phyloP scores from a whole-genome alignment of 1,284 basidiomycete species.

The Boletus smithii region DNA sequence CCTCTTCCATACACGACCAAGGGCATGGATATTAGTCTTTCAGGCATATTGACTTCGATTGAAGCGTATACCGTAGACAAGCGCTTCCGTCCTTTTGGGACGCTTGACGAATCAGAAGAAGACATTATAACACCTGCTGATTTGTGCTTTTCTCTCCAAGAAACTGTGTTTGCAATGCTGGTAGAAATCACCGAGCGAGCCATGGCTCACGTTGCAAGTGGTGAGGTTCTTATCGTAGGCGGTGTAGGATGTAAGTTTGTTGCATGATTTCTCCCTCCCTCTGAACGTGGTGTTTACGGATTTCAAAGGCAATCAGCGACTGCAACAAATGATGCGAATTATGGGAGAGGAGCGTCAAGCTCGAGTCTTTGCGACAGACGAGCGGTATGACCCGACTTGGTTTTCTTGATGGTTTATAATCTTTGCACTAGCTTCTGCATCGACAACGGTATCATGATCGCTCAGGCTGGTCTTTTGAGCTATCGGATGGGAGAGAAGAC shows the following conservation, averaged over 20 bases:
- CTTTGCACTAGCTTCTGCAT: conserved; percentile 81
- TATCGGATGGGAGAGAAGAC: conserved; percentile 91
- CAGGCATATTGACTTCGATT: conserved; percentile 85
- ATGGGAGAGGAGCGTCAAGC: conserved; percentile 93
- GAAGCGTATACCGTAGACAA: conserved; percentile 87
- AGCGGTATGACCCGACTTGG: conserved; percentile 56
- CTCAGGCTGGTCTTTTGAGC: conserved; percentile 91
- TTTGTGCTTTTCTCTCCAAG: conserved; percentile 95
- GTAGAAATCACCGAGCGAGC: conserved; percentile 99
- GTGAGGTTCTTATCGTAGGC: conserved; percentile 95
- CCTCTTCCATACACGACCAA: conserved; percentile 95
- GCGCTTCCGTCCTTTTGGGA: conserved; percentile 54
- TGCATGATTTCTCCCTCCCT: too few species aligned
- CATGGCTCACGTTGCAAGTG: conserved; percentile 97
- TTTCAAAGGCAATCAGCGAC: conserved; percentile 73
- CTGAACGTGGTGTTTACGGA: not conserved
- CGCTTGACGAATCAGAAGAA: conserved; percentile 40
- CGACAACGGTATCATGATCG: conserved; percentile 99
- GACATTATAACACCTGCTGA: conserved; percentile 91
- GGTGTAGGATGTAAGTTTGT: conserved; percentile 89
- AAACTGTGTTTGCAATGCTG: conserved; percentile 97
- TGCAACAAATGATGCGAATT: conserved; percentile 98
- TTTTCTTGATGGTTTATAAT: conserved; percentile 1
- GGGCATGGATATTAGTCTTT: conserved; percentile 97
- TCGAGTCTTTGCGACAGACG: conserved; percentile 93